phyloP scores from a whole-genome alignment of 257 asterid species.

The Orobanche coerulescens region DNA sequence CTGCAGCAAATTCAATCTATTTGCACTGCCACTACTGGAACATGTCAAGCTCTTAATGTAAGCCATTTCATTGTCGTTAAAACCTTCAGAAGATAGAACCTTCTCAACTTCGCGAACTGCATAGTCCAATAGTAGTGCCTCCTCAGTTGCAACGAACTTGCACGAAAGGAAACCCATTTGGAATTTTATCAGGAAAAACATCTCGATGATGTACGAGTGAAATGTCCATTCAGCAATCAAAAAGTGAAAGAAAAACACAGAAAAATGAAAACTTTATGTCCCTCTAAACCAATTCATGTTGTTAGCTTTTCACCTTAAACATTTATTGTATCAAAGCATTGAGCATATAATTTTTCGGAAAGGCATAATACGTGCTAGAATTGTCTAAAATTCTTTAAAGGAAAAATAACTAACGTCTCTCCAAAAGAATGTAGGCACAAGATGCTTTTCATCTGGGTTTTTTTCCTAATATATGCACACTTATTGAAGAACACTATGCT shows the following conservation, averaged over 20 bases:
- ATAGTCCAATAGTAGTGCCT: constrained; percentile 51
- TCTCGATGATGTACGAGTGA: constrained; percentile 14
- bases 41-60: constrained; percentile 64
- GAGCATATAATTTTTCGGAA: constrained; percentile 5
- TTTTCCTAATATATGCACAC: neutral
- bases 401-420: neutral
- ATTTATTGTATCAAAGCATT: constrained; percentile 3
- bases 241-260: neutral
- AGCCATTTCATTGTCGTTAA: constrained; percentile 47
- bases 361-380: neutral
- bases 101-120: constrained; percentile 58
- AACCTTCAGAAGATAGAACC: constrained; percentile 42
- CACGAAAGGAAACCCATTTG: constrained; percentile 28
- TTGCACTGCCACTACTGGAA: constrained; percentile 33
- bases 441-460: neutral
- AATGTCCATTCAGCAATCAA: constrained; percentile 5
- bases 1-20: constrained; percentile 48
- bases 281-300: constrained; percentile 13
- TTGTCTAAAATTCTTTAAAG: neutral
- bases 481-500: neutral
- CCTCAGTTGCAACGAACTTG: constrained; percentile 77
- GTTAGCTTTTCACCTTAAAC: neutral
- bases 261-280: neutral
- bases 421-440: constrained; percentile 8
- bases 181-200: constrained; percentile 20